Percentiles rank a stretch among this genome's conserved stretches.
These are phyloP conservation scores for Pythium apleroticum DNA, from an alignment of 352 stramenopile species.

Conservation along the genomic window DNA sequence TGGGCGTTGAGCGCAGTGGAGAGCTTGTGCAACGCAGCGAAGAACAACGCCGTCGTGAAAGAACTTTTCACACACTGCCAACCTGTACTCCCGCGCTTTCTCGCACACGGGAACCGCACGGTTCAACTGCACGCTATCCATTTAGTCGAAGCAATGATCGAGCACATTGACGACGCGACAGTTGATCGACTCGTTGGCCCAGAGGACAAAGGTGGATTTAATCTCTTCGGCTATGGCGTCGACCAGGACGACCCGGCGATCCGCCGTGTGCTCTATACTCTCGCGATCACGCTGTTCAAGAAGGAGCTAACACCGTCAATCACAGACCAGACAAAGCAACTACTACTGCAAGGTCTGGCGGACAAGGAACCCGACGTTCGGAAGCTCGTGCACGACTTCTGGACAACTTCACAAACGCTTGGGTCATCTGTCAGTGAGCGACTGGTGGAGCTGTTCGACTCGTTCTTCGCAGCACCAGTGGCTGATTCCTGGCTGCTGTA, in stretches of 20 bases:
- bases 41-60: constrained; percentile 35
- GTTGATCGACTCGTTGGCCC: constrained; percentile 32
- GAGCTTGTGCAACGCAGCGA: constrained; percentile 40
- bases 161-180: constrained; percentile 30
- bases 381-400: constrained; percentile 47
- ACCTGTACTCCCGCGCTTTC: constrained; percentile 43
- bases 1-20: constrained; percentile 60
- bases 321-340: constrained; percentile 28
- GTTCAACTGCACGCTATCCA: constrained; percentile 52
- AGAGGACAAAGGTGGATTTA: constrained; percentile 35
- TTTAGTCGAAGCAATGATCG: constrained; percentile 41
- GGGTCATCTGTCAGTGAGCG: constrained; percentile 36
- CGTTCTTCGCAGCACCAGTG: constrained; percentile 41
- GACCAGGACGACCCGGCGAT: constrained; percentile 37
- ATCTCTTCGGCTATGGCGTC: constrained; percentile 39
- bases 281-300: constrained; percentile 40
- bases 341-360: constrained; percentile 50
- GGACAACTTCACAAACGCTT: constrained; percentile 36
- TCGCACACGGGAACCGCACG: constrained; percentile 46
- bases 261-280: constrained; percentile 42
- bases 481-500: constrained; percentile 73
- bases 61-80: constrained; percentile 56
- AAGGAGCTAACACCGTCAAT: constrained; percentile 18
- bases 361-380: constrained; percentile 47
- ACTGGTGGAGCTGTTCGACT: constrained; percentile 54